Conservation (phyloP, 306 rosid species). For the Oxytropis ochrocephala region DNA sequence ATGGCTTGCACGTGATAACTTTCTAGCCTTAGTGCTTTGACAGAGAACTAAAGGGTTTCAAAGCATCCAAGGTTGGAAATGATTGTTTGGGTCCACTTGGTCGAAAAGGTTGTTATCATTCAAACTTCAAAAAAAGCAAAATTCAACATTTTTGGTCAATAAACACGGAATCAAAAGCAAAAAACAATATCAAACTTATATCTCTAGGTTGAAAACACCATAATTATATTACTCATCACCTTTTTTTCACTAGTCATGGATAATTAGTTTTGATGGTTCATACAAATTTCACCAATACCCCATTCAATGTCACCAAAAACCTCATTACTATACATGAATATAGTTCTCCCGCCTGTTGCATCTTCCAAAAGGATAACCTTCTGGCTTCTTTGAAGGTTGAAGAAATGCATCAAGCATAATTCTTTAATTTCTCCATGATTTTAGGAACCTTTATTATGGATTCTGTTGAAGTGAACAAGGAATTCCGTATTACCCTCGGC, state of each 20-base stretch:
- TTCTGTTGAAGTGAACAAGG: constrained; percentile 62
- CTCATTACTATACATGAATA: not conserved
- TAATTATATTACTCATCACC: not conserved
- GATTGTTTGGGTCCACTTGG: too few relatives aligned
- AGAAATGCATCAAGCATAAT: not conserved
- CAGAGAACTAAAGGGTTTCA: too few relatives aligned
- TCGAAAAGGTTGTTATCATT: not conserved
- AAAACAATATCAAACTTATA: not conserved
- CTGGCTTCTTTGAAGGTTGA: not conserved
- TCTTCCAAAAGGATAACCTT: not conserved
- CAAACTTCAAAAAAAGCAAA: not conserved
- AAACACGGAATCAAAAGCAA: not conserved
- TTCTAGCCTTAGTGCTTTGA: too few relatives aligned
- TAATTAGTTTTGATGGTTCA: constrained; percentile 5
- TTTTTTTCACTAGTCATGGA: not conserved
- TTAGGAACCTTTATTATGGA: not conserved
- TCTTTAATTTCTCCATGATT: not conserved
- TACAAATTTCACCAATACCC: constrained; percentile 7
- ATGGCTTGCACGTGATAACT: too few relatives aligned
- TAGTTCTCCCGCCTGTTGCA: not conserved
- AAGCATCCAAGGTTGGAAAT: too few relatives aligned
- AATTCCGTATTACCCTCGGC: constrained; percentile 94
- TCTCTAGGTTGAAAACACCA: too few relatives aligned
- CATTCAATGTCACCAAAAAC: constrained; percentile 3
- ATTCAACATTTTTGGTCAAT: not conserved